Evolutionary conservation across 192 early-diverging fungal genomes (phyloP), one percentile per base, ranked within the genome.

Genomic region (Spinellus fusiger): DNA sequence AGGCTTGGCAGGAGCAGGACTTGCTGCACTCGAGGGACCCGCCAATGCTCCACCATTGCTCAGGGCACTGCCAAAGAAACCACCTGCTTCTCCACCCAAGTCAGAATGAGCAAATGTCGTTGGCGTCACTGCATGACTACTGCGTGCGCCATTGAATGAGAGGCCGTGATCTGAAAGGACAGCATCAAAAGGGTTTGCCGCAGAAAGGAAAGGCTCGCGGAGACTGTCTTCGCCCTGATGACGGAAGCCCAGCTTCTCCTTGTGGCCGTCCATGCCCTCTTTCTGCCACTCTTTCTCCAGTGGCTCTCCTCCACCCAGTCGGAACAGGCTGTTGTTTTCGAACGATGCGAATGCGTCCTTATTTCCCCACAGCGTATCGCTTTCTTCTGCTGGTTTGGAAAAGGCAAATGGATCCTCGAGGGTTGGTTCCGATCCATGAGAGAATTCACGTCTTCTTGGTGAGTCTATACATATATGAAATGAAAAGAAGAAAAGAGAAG

Each of bases 301-400:
- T 5, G 32, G 12, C 20, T 28, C 29, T 27, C 35, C 33, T 16
- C 35, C 54, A 16, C 16, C 13, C 20, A 37, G 33, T 16, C 35
- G 54, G 35, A 37, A 56, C 32, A 56, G 33, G 2, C 54, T 34
- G 26, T 56, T 56, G 9, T n/a, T 56, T 25, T 56, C 54, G 26
- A 56, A 56, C 33, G 54, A 56, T 25, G 33, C 54, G 18, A 56
- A 25, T 6, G 32, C 33, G 27, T 35, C 54, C 23, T 56, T 34
- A 25, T 23, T 56, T 20, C 32, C 54, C 54, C 54, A 56, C 34
- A 35, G 20, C 35, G 33, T 44, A 2, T 44, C 40, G 20, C 16
- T 23, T 37, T 33, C 54, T 33, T 33, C 54, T 18, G n/a, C 20
- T 12, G 20, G 15, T 35, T 37, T 40, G 34, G 33, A 37, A 31